Evolutionary conservation across 495 filamentous ascomycete genomes (phyloP).

Genomic region (Talaromyces nanjingensis): DNA sequence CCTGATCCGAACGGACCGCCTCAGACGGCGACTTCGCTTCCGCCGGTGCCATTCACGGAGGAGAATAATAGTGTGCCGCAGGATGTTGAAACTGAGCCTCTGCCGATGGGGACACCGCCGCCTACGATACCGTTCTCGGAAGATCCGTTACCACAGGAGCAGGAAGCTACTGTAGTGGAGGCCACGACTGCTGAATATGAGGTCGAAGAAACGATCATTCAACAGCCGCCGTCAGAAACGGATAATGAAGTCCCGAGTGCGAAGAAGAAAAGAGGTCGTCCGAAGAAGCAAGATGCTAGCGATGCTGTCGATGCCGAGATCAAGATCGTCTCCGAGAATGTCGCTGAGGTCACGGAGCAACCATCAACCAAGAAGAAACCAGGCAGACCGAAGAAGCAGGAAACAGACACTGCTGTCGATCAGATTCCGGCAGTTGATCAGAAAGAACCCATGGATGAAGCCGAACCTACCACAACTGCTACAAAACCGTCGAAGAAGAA

Average conservation of each 20-base stretch:
- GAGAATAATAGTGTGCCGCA: not conserved
- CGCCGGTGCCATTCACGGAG: not conserved
- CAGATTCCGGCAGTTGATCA: not conserved
- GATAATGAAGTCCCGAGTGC: not conserved
- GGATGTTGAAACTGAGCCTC: not conserved
- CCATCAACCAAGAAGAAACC: conserved; percentile 16
- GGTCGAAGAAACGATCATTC: not conserved
- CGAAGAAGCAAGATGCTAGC: conserved; percentile 23
- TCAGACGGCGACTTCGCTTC: not conserved
- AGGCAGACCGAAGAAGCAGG: conserved; percentile 17
- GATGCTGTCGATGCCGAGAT: conserved; percentile 17
- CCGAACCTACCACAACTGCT: conserved; percentile 13
- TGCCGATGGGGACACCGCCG: not conserved
- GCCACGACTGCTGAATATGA: not conserved
- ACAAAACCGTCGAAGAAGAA: conserved; percentile 30
- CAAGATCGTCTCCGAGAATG: conserved; percentile 23
- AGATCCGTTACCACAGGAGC: not conserved
- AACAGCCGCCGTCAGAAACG: not conserved
- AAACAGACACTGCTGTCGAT: not conserved
- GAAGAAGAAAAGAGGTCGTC: conserved; percentile 26
- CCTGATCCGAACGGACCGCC: conserved; percentile 5
- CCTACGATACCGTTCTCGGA: conserved; percentile 9
- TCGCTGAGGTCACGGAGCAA: not conserved
- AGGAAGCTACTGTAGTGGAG: not conserved
- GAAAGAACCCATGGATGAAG: not conserved